These are phyloP conservation scores for Penicillium bialowiezense DNA, from an alignment of 495 filamentous ascomycete genomes.

Conservation along the genomic window DNA sequence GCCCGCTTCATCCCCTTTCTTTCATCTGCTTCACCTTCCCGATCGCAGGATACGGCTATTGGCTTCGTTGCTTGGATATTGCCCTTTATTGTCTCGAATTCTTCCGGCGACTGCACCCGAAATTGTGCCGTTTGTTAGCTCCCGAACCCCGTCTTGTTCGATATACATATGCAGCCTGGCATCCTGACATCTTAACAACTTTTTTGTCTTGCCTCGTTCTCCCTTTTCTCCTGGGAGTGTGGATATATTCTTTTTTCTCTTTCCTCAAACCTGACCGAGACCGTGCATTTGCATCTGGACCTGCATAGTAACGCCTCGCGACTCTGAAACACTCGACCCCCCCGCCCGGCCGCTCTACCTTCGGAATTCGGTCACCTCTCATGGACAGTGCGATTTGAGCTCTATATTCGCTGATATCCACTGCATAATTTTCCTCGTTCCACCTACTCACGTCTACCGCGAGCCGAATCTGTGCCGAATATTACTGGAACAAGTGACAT, in stretches of 20 bases:
- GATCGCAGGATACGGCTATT: neutral
- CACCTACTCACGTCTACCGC: neutral
- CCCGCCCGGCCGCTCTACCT: constrained; percentile 22
- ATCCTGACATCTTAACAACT: neutral
- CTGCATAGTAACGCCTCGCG: neutral
- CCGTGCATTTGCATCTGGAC: constrained; percentile 4
- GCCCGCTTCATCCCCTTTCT: constrained; percentile 23
- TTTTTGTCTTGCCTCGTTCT: neutral
- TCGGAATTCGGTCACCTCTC: constrained; percentile 12
- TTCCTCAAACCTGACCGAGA: neutral
- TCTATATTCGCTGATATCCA: constrained; percentile 4
- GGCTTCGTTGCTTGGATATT: neutral
- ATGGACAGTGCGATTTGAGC: constrained; percentile 18
- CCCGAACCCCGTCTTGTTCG: constrained; percentile 9
- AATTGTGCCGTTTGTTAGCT: constrained; percentile 11
- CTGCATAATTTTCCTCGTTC: neutral
- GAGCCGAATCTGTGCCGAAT: neutral
- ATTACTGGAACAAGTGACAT: constrained; percentile 28
- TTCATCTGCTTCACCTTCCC: constrained; percentile 8
- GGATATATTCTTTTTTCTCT: neutral
- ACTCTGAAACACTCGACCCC: constrained; percentile 14
- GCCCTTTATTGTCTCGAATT: neutral
- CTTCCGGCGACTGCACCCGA: neutral
- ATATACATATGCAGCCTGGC: too few relatives aligned
- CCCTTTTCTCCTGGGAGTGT: neutral